Percentiles rank a stretch among this genome's conserved stretches.
Conservation (phyloP, 306 rosid species). For the Hippophae rhamnoides region DNA sequence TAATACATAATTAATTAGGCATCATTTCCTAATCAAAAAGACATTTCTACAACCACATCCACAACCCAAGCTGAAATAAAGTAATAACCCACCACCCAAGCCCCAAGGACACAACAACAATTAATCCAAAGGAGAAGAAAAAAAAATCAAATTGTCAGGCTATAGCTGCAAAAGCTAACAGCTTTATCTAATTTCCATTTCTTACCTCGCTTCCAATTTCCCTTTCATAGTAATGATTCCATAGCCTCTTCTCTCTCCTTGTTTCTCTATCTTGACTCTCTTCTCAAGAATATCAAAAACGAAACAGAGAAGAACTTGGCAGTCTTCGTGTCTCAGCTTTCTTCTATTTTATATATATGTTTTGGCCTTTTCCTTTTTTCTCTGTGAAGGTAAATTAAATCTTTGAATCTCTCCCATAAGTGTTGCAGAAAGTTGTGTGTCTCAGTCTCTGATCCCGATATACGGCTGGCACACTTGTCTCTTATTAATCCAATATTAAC, state of each 20-base stretch:
- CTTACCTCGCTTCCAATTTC: slow-evolving; percentile 31
- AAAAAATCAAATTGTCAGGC: too few species aligned
- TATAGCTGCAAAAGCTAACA: too few species aligned
- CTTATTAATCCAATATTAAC: slow-evolving; percentile 2
- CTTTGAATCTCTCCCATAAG: slow-evolving; percentile 42
- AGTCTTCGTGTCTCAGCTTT: slow-evolving; percentile 10
- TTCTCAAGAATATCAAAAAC: slow-evolving; percentile 8
- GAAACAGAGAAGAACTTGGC: slow-evolving; percentile 20
- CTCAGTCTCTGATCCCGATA: slow-evolving; percentile 71
- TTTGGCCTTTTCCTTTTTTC: slow-evolving; percentile 22
- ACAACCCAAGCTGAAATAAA: too few species aligned
- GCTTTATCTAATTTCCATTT: slow-evolving; percentile 48
- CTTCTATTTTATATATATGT: slow-evolving; percentile 15
- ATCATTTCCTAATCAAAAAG: too few species aligned
- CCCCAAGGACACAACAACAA: too few species aligned
- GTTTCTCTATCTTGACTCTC: slow-evolving; percentile 3
- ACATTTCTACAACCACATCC: too few species aligned
- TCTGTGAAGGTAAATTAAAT: slow-evolving; percentile 35
- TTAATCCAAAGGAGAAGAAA: too few species aligned
- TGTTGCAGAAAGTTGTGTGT: slow-evolving; percentile 50
- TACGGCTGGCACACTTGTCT: slow-evolving; percentile 12
- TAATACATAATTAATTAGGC: too few species aligned
- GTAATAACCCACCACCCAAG: too few species aligned
- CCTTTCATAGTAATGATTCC: slow-evolving; percentile 49
- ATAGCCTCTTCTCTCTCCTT: slow-evolving; percentile 17